Conservation (phyloP, 352 stramenopile species). For the Phytophthora rubi region DNA sequence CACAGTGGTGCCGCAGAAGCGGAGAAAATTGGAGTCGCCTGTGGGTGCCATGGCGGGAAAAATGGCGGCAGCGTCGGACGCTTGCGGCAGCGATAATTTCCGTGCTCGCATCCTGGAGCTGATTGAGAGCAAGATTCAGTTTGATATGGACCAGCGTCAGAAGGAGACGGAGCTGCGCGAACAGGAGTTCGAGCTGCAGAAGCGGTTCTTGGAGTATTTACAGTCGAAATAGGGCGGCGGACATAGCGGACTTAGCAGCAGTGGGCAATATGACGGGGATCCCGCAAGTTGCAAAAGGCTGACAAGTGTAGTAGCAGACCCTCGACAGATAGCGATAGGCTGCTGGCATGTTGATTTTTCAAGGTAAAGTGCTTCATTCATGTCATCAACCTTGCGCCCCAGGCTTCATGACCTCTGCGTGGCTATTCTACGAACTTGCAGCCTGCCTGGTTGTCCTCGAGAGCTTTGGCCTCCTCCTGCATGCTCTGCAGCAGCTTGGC, state of each 20-base stretch:
- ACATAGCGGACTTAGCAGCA: slow-evolving; percentile 12
- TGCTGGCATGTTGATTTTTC: slow-evolving; percentile 7
- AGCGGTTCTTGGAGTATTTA: slow-evolving; percentile 84
- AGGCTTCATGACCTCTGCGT: not conserved
- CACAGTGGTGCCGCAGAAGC: slow-evolving; percentile 24
- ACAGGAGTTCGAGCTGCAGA: slow-evolving; percentile 84
- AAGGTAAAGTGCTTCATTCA: slow-evolving; percentile 21
- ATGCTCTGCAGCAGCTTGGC: slow-evolving; percentile 64
- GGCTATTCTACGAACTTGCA: slow-evolving; percentile 22
- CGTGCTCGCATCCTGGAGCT: slow-evolving; percentile 68
- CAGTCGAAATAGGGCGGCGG: slow-evolving; percentile 62
- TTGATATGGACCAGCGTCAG: slow-evolving; percentile 82
- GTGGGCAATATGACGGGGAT: not conserved
- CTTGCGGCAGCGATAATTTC: slow-evolving; percentile 54
- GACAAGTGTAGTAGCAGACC: not conserved
- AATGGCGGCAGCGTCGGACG: slow-evolving; percentile 8
- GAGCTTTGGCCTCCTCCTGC: slow-evolving; percentile 59
- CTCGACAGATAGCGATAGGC: slow-evolving; percentile 1
- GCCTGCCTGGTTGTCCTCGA: slow-evolving; percentile 45
- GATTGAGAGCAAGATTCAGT: slow-evolving; percentile 84
- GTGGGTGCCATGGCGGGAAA: not conserved
- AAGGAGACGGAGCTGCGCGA: slow-evolving; percentile 81
- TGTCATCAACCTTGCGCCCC: not conserved
- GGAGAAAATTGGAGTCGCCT: slow-evolving; percentile 33
- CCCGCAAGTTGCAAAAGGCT: not conserved